A percentile compares a stretch with the other conserved stretches of the same genome.
Conservation (phyloP, 257 asterid genomes). For the Ehretia macrophylla region DNA sequence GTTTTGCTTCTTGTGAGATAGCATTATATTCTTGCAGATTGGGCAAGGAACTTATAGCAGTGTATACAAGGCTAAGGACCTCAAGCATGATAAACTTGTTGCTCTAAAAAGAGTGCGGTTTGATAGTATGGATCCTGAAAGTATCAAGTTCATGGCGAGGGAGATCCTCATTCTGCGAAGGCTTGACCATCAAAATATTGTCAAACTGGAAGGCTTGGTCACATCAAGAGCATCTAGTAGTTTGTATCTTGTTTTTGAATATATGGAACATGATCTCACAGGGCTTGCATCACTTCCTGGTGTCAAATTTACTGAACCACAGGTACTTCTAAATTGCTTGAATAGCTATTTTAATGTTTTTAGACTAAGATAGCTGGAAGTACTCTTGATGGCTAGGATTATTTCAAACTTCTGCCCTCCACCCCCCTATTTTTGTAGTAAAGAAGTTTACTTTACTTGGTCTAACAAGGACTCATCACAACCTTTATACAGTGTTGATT, state of each 20-base stretch:
- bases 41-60: conserved; percentile 98
- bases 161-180: conserved; percentile 76
- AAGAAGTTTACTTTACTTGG: no score
- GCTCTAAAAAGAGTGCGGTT: conserved; percentile 92
- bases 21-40: conserved; percentile 43
- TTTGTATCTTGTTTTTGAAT: conserved; percentile 83
- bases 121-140: conserved; percentile 82
- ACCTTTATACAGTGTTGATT: no score
- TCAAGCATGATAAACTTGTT: conserved; percentile 44
- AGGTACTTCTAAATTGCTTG: no score
- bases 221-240: conserved; percentile 68
- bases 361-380: no score
- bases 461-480: no score
- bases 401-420: no score
- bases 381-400: no score
- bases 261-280: conserved; percentile 93
- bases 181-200: conserved; percentile 85
- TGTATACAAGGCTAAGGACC: conserved; percentile 83
- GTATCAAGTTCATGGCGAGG: conserved; percentile 95
- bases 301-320: conserved; percentile 72
- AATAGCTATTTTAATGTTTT: no score
- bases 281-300: conserved; percentile 77
- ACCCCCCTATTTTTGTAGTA: no score
- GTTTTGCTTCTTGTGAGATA: no score
- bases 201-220: conserved; percentile 80